Conservation (phyloP, 1,284 basidiomycete genomes). For the Fomitopsis pinicola region DNA sequence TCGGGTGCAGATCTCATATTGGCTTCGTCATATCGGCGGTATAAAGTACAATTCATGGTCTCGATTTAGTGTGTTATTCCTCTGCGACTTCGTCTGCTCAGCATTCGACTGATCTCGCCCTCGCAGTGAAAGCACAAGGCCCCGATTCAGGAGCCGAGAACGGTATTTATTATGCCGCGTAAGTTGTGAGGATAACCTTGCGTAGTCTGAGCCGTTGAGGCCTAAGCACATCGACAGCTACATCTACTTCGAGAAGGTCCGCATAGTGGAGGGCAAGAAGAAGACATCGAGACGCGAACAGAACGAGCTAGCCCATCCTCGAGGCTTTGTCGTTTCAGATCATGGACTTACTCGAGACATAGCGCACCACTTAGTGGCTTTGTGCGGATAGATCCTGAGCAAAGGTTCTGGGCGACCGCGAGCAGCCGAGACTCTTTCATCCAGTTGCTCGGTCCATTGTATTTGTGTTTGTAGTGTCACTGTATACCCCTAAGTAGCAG, state of each 20-base stretch:
- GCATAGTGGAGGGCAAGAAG: background rate
- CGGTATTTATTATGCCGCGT: background rate
- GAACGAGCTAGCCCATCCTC: background rate
- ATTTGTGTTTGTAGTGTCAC: too few species aligned
- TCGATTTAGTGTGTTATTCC: background rate
- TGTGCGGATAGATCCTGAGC: background rate
- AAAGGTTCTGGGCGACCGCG: too few species aligned
- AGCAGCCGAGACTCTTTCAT: background rate
- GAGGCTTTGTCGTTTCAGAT: background rate
- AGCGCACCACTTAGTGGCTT: background rate
- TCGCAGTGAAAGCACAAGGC: background rate
- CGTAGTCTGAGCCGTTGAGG: background rate
- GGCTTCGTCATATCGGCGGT: background rate
- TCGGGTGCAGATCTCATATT: background rate
- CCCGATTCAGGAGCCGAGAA: background rate
- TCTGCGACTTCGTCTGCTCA: background rate
- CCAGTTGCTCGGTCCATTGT: too few species aligned
- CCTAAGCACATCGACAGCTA: background rate
- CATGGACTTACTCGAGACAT: background rate
- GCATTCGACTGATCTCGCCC: too few species aligned
- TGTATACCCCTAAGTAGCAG: too few species aligned
- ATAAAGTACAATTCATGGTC: constrained; percentile 4
- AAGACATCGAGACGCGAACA: background rate
- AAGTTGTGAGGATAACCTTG: background rate
- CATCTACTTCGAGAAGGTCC: background rate